Conservation (phyloP, 345 rosid genomes). For the Clausena lansium region DNA sequence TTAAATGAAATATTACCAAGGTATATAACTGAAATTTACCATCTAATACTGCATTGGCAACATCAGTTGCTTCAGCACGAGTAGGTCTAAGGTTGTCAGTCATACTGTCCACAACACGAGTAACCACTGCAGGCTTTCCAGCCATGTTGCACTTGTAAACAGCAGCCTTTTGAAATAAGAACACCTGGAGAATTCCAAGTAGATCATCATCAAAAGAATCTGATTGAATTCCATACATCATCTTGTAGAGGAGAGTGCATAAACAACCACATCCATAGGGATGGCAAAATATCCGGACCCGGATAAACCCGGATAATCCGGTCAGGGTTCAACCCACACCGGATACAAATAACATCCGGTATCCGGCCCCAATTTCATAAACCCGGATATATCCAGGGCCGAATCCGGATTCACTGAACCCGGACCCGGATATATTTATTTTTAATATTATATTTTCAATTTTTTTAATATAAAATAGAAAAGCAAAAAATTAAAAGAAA, state of each 20-base stretch:
- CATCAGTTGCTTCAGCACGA: conserved; percentile 99
- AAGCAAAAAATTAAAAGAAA: too few species aligned
- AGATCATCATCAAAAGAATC: conserved; percentile 6
- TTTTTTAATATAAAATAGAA: too few species aligned
- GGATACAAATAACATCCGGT: too few species aligned
- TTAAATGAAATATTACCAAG: not conserved
- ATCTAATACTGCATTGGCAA: conserved; percentile 97
- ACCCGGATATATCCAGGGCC: too few species aligned
- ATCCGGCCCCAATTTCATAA: too few species aligned
- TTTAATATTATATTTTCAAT: too few species aligned
- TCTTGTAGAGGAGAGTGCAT: not conserved
- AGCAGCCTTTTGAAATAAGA: conserved; percentile 90
- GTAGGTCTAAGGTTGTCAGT: conserved; percentile 96
- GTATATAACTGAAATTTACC: conserved; percentile 40
- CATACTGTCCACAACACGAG: conserved; percentile 97
- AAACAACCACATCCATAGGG: conserved; percentile 1
- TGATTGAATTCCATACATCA: not conserved
- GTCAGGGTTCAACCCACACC: too few species aligned
- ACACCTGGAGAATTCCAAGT: conserved; percentile 52
- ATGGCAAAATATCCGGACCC: too few species aligned
- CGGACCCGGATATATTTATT: too few species aligned
- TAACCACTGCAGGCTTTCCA: conserved; percentile 90
- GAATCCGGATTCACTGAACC: too few species aligned
- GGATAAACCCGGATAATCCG: too few species aligned
- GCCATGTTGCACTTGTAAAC: conserved; percentile 93